Conservation (phyloP, 805 yeast species). For the Wickerhamiella sorbophila region DNA sequence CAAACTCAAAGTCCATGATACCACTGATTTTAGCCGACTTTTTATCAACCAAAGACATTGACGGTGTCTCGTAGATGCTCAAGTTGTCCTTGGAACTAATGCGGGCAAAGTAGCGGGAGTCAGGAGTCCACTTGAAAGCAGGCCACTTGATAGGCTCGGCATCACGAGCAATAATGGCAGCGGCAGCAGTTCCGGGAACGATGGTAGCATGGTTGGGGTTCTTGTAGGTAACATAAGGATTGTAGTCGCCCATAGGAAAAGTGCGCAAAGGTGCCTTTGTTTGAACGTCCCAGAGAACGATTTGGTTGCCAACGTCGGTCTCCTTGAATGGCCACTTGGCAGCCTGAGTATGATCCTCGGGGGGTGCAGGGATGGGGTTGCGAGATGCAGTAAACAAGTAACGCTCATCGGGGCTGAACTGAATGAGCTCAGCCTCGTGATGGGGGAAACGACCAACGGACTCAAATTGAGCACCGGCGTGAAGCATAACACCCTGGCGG, state of each 20-base stretch:
- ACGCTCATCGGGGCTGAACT: constrained; percentile 85
- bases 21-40: constrained; percentile 74
- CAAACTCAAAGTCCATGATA: constrained; percentile 83
- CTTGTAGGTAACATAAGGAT: neutral
- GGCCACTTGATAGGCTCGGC: constrained; percentile 75
- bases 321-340: constrained; percentile 69
- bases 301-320: constrained; percentile 81
- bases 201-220: neutral
- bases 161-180: constrained; percentile 4
- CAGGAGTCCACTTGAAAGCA: constrained; percentile 85
- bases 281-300: constrained; percentile 82
- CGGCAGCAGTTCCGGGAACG: constrained; percentile 5
- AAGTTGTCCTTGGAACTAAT: constrained; percentile 77
- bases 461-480: constrained; percentile 82
- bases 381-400: constrained; percentile 83
- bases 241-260: constrained; percentile 46
- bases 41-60: constrained; percentile 72
- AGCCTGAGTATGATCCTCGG: constrained; percentile 44
- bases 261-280: constrained; percentile 78
- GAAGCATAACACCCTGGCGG: constrained; percentile 86
- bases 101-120: constrained; percentile 89
- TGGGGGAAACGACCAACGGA: constrained; percentile 69
- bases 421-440: constrained; percentile 76
- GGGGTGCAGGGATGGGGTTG: constrained; percentile 60
- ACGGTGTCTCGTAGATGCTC: constrained; percentile 71